Conservation (phyloP, 164 flowering plant species). For the Aristolochia contorta region DNA sequence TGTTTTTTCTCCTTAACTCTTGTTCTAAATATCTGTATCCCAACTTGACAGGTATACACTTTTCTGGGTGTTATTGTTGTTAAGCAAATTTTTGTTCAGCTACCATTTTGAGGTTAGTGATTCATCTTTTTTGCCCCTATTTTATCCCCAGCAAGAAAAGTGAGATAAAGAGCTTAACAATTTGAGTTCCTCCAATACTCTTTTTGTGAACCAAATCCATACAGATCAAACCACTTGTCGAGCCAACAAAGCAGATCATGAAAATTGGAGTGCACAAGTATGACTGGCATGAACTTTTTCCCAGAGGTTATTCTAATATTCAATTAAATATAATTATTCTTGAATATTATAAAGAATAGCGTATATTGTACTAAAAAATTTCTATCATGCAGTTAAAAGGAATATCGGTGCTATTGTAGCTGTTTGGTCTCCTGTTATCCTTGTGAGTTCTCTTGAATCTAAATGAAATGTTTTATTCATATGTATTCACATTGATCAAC, state of each 20-base stretch:
- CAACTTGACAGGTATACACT: slow-evolving; percentile 51
- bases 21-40: slow-evolving; percentile 4
- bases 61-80: slow-evolving; percentile 63
- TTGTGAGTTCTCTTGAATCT: slow-evolving; percentile 46
- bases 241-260: slow-evolving; percentile 79
- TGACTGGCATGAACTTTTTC: slow-evolving; percentile 91
- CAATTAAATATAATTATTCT: too few relatives aligned
- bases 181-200: too few relatives aligned
- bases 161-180: too few relatives aligned
- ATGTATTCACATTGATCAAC: neutral
- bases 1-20: slow-evolving; percentile 6
- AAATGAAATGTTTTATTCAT: neutral
- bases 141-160: too few relatives aligned
- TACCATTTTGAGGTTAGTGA: slow-evolving; percentile 68
- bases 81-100: slow-evolving; percentile 77
- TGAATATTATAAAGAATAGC: too few relatives aligned
- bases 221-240: slow-evolving; percentile 87
- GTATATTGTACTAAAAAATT: neutral
- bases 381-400: slow-evolving; percentile 49
- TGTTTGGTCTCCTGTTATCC: slow-evolving; percentile 84
- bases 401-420: slow-evolving; percentile 89
- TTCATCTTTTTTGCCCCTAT: too few relatives aligned
- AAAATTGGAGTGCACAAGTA: slow-evolving; percentile 46
- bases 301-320: slow-evolving; percentile 41
- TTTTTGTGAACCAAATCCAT: slow-evolving; percentile 7